Evolutionary conservation across 495 filamentous ascomycete genomes (phyloP).

Genomic region (Penicillium ucsense): DNA sequence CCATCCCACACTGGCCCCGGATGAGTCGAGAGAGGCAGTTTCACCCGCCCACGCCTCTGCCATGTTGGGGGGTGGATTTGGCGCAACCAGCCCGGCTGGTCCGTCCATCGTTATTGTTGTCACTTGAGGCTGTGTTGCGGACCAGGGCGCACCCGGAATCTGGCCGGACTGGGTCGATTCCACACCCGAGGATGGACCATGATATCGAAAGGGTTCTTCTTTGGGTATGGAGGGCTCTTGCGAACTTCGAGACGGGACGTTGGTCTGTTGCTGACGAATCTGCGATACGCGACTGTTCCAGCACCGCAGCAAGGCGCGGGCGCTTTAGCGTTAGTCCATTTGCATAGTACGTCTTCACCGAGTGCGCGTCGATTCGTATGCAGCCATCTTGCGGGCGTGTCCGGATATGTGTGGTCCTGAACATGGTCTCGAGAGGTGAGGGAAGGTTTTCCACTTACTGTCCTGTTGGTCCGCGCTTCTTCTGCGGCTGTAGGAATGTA

Average conservation of each 20-base stretch:
- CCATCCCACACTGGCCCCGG: slow-evolving; percentile 20
- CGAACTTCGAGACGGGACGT: slow-evolving; percentile 8
- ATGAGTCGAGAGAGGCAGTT: slow-evolving; percentile 15
- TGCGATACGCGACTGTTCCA: slow-evolving; percentile 27
- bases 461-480: slow-evolving; percentile 32
- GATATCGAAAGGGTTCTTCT: slow-evolving; percentile 14
- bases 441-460: slow-evolving; percentile 22
- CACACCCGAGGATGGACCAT: slow-evolving; percentile 10
- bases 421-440: too few species aligned
- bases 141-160: slow-evolving; percentile 13
- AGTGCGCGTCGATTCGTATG: too few species aligned
- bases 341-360: too few species aligned
- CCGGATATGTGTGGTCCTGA: too few species aligned
- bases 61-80: slow-evolving; percentile 9
- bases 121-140: slow-evolving; percentile 11
- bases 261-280: slow-evolving; percentile 32
- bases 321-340: too few species aligned
- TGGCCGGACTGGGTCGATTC: slow-evolving; percentile 12
- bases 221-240: slow-evolving; percentile 8
- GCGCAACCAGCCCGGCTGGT: slow-evolving; percentile 10
- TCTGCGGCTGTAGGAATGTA: slow-evolving; percentile 36
- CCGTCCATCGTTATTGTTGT: slow-evolving; percentile 15
- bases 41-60: slow-evolving; percentile 17
- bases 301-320: not conserved
- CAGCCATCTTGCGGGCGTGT: too few species aligned